Percentiles rank a stretch among this genome's conserved stretches.
Conservation (phyloP, 768 basidiomycete genomes). For the Gloeophyllum trabeum region DNA sequence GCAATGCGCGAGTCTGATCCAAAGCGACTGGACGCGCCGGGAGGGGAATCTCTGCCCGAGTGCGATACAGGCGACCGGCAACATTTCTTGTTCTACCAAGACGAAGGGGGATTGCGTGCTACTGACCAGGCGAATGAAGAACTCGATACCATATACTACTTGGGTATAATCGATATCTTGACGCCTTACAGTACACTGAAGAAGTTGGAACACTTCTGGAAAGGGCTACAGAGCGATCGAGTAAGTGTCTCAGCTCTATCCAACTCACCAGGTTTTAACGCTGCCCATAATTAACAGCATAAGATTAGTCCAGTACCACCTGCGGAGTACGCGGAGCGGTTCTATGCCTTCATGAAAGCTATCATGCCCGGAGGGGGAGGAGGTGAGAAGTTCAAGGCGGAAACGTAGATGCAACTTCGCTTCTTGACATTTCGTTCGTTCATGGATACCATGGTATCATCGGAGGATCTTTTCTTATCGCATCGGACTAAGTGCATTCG, state of each 20-base stretch:
- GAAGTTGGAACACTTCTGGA: constrained; percentile 85
- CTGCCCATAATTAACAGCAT: constrained; percentile 38
- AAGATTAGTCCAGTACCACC: constrained; percentile 94
- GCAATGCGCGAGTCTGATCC: constrained; percentile 80
- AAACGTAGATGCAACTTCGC: no score
- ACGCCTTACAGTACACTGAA: constrained; percentile 79
- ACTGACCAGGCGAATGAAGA: constrained; percentile 76
- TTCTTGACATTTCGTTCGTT: no score
- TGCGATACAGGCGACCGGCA: constrained; percentile 51
- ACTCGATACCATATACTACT: constrained; percentile 78
- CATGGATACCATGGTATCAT: not conserved
- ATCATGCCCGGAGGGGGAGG: constrained; percentile 77
- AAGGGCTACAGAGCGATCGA: constrained; percentile 76
- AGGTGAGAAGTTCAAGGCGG: constrained; percentile 32
- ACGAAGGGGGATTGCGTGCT: constrained; percentile 87
- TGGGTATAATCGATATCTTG: constrained; percentile 94
- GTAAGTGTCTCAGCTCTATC: constrained; percentile 36
- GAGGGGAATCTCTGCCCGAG: constrained; percentile 43
- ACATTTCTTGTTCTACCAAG: constrained; percentile 90
- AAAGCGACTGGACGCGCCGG: constrained; percentile 44
- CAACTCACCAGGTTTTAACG: not conserved
- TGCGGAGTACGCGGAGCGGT: constrained; percentile 77
- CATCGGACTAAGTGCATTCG: not conserved
- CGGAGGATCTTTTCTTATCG: not conserved
- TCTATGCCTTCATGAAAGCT: constrained; percentile 79